Percentiles rank a stretch among this genome's conserved stretches.
Conservation (phyloP, 1,284 basidiomycete genomes). For the Tremellales sp. region DNA sequence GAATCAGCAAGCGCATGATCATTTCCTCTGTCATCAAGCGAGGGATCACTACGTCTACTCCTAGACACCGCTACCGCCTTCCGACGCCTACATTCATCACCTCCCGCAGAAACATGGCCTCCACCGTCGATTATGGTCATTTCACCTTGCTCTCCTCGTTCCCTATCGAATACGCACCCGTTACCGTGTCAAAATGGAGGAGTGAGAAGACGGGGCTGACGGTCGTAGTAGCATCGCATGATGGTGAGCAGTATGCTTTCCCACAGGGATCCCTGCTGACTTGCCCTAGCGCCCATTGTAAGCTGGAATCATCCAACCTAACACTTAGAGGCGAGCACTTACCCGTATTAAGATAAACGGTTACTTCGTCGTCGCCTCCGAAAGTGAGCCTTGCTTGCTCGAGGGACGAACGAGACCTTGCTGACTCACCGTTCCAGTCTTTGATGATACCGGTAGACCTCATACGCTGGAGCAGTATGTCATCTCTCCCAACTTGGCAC, state of each 20-base stretch:
- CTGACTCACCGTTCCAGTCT: constrained; percentile 55
- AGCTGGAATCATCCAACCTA: background rate
- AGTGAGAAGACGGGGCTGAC: constrained; percentile 50
- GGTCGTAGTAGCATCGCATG: constrained; percentile 61
- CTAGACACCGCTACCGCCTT: too few species aligned
- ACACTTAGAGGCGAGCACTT: background rate
- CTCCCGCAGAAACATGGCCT: too few species aligned
- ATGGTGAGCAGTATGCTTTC: constrained; percentile 57
- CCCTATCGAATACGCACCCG: constrained; percentile 44
- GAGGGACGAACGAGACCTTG: background rate
- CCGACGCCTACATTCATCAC: too few species aligned
- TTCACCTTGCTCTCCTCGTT: constrained; percentile 45
- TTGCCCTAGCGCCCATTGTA: constrained; percentile 32
- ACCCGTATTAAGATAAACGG: constrained; percentile 68
- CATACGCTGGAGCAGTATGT: constrained; percentile 80
- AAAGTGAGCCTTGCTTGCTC: constrained; percentile 60
- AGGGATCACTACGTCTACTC: too few species aligned
- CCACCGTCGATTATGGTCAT: constrained; percentile 33
- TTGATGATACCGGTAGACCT: constrained; percentile 87
- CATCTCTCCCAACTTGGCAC: background rate
- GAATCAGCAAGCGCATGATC: too few species aligned
- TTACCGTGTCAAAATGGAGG: constrained; percentile 46
- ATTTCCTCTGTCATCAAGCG: too few species aligned
- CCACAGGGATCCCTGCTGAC: background rate
- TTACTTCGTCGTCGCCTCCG: constrained; percentile 87